phyloP scores from a whole-genome alignment of 306 rosid species.

The Mucuna pruriens region DNA sequence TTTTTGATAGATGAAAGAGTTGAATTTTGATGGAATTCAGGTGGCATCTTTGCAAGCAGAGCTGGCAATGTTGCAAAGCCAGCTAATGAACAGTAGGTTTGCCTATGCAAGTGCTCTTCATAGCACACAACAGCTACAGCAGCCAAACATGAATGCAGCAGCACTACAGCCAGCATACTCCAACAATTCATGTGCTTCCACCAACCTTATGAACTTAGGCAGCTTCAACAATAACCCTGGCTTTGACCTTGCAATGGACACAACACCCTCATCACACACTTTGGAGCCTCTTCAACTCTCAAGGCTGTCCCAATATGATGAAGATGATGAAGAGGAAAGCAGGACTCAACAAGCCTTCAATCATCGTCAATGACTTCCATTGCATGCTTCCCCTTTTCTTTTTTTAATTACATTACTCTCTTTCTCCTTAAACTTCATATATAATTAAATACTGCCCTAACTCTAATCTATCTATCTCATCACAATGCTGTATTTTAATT shows the following conservation, averaged over 20 bases:
- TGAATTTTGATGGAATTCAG: constrained; percentile 38
- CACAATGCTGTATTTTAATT: neutral
- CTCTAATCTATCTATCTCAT: neutral
- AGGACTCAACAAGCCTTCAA: constrained; percentile 49
- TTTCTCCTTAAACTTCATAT: neutral
- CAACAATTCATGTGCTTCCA: constrained; percentile 70
- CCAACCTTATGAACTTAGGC: constrained; percentile 52
- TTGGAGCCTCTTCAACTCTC: constrained; percentile 64
- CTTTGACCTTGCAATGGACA: constrained; percentile 53
- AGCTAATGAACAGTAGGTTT: constrained; percentile 58
- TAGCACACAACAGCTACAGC: constrained; percentile 48
- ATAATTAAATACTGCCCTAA: neutral
- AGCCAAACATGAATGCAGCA: constrained; percentile 36
- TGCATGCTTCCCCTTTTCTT: constrained; percentile 37
- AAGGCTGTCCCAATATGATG: constrained; percentile 50
- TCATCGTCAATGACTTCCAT: constrained; percentile 31
- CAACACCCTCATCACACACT: constrained; percentile 58
- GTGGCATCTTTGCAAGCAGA: constrained; percentile 73
- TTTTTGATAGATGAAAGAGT: neutral
- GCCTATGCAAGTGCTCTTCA: constrained; percentile 61
- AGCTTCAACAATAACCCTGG: constrained; percentile 36
- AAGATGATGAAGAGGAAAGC: constrained; percentile 67
- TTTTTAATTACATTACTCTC: neutral
- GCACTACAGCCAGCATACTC: constrained; percentile 62
- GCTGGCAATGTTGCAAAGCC: constrained; percentile 64